Evolutionary conservation across 345 rosid genomes (phyloP).

Genomic region (Combretum micranthum): DNA sequence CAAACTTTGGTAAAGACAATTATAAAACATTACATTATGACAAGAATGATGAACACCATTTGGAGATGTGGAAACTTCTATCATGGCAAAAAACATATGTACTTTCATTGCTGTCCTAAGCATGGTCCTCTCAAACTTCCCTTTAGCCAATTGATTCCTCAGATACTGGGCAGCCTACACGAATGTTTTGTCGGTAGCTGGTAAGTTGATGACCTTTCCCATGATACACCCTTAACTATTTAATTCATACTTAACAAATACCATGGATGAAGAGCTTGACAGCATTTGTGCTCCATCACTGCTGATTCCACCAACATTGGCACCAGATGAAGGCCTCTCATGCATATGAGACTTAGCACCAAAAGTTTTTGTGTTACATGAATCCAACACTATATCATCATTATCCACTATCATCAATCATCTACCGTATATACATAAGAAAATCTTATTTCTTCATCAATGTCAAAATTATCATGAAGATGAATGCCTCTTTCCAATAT

Average conservation of each 20-base stretch:
- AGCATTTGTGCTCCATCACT: conserved; percentile 29
- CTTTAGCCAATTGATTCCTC: too few species aligned
- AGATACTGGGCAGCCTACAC: too few species aligned
- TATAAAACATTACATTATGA: too few species aligned
- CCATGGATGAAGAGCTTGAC: conserved; percentile 41
- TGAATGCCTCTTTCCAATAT: conserved; percentile 79
- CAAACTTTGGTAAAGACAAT: too few species aligned
- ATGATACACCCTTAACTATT: too few species aligned
- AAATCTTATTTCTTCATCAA: conserved; percentile 81
- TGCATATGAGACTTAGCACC: conserved; percentile 40
- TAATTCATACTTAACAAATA: conserved; percentile 12
- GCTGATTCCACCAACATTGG: conserved; percentile 38
- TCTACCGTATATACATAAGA: conserved; percentile 60
- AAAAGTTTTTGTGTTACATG: conserved; percentile 50
- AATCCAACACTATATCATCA: conserved; percentile 54
- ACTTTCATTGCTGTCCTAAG: too few species aligned
- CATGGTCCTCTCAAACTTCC: too few species aligned
- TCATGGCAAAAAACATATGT: too few species aligned
- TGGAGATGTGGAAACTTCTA: too few species aligned
- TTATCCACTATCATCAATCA: conserved; percentile 71
- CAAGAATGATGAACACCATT: too few species aligned
- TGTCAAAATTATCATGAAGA: conserved; percentile 44
- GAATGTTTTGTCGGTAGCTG: too few species aligned
- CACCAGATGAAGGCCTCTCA: conserved; percentile 27
- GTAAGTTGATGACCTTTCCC: too few species aligned